Base-by-base conservation (phyloP, 805 yeast genomes). In the Saccharomycopsis schoenii region DNA sequence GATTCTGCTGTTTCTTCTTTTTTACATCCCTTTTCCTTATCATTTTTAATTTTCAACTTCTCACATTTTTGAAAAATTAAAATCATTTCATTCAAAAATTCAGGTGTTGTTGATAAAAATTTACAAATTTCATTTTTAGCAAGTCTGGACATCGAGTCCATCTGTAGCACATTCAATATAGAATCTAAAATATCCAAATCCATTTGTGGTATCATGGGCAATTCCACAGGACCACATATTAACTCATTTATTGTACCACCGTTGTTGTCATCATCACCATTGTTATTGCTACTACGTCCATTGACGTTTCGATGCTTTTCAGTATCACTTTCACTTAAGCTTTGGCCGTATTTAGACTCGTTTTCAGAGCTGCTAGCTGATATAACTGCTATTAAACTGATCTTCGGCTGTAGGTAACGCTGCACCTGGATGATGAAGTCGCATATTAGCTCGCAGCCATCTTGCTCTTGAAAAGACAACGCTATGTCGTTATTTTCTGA, bases 391-490 rank as follows among this genome's bases (percentile, higher is more conserved):
- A 88, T 86, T 15, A 90, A 73, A 10, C 93, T 83, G 12, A 91
- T 88, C 56, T 80, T 79, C 5, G 80, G 87, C 70, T 82, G 88
- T 59, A 77, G 67, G 52, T 76, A 79, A 66, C 81, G 83, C 68
- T 88, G 93, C 1, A 84, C 84, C 59, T 79, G 79, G 19, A 88
- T 80, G 29, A 92, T 78, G 69, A 90, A 92, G 57, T 89, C 93
- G 70, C 97, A 90, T 54, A 92, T 68, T 6, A 84, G 81, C 12
- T 88, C 81, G 72, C 99, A 93, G 0, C 97, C 98, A 55, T 86
- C 87, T 41, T 89, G 84, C 68, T 91, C 97, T 71, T 93, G 97
- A 71, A 93, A 93, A 55, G 96, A 87, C 25, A 93, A 76, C 1
- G 98, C 98, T 65, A 89, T 83, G 71, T 90, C 96, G 55, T 66